Conservation (phyloP, 1,284 basidiomycete species). For the Xerocomus minutiporus region DNA sequence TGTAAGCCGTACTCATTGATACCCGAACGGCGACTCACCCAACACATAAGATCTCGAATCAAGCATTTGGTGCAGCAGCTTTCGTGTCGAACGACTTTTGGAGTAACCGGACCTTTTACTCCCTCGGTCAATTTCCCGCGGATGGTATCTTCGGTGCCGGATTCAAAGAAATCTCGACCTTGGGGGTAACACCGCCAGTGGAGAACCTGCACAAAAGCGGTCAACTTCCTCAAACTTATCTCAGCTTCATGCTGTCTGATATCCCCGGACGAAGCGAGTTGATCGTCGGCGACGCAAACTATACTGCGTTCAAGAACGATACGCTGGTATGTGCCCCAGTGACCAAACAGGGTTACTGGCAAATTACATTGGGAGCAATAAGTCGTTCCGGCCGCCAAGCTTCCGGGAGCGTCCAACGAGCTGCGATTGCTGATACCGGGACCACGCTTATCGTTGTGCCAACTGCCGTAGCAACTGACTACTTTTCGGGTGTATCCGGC, state of each 20-base stretch:
- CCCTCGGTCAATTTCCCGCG: constrained; percentile 30
- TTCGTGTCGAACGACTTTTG: constrained; percentile 39
- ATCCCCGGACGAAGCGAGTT: constrained; percentile 40
- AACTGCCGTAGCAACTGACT: constrained; percentile 1
- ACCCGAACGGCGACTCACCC: constrained; percentile 1
- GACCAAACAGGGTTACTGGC: constrained; percentile 20
- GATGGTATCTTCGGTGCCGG: constrained; percentile 47
- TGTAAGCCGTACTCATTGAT: constrained; percentile 12
- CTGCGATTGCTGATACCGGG: constrained; percentile 25
- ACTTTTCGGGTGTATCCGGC: constrained; percentile 12
- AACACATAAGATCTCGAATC: constrained; percentile 29
- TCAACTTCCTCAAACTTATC: constrained; percentile 36
- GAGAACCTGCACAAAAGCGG: constrained; percentile 35
- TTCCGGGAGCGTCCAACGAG: neutral
- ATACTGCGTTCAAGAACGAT: constrained; percentile 28
- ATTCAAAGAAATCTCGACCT: constrained; percentile 37
- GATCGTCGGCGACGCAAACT: constrained; percentile 47
- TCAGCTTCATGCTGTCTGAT: constrained; percentile 50
- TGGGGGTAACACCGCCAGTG: constrained; percentile 37
- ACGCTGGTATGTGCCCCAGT: constrained; percentile 29
- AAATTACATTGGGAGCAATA: constrained; percentile 16
- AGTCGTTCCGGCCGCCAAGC: neutral
- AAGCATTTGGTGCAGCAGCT: constrained; percentile 36
- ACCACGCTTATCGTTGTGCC: constrained; percentile 23
- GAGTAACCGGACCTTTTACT: neutral